Conservation (phyloP, 2,329 filamentous ascomycete genomes). For the Venturia aucupariae region DNA sequence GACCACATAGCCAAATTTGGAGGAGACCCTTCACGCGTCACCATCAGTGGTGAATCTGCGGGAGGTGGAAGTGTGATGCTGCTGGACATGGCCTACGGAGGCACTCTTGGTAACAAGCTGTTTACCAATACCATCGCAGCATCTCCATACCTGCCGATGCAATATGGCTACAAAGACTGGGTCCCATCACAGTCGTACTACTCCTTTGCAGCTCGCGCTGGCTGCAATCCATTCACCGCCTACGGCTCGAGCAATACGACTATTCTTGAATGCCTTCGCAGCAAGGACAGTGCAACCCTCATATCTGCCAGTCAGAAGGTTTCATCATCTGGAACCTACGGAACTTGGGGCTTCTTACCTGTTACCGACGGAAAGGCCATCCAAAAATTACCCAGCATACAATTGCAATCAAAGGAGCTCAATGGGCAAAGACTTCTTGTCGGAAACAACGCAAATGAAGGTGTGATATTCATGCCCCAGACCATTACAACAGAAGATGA, state of each 20-base stretch:
- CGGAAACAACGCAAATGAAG: slow-evolving; percentile 12
- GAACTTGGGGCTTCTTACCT: not conserved
- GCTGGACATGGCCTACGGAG: slow-evolving; percentile 9
- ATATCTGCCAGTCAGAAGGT: not conserved
- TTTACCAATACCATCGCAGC: slow-evolving; percentile 6
- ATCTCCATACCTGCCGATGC: slow-evolving; percentile 9
- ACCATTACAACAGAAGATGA: slow-evolving; percentile 2
- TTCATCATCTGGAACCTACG: not conserved
- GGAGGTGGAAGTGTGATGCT: slow-evolving; percentile 8
- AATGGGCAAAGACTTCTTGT: slow-evolving; percentile 1
- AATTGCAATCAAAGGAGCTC: not conserved
- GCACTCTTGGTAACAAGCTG: not conserved
- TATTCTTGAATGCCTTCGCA: not conserved
- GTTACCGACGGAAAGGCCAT: not conserved
- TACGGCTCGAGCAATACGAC: not conserved
- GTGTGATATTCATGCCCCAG: not conserved
- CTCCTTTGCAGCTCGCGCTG: slow-evolving; percentile 4
- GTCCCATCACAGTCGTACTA: slow-evolving; percentile 8
- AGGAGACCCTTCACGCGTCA: slow-evolving; percentile 40
- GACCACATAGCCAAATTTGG: slow-evolving; percentile 43
- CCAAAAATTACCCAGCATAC: not conserved
- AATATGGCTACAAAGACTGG: slow-evolving; percentile 8
- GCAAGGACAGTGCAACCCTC: not conserved
- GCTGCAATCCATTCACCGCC: not conserved
- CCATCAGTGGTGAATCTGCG: slow-evolving; percentile 29